Conservation (phyloP, 257 asterid genomes). For the Solanum appendiculatum region DNA sequence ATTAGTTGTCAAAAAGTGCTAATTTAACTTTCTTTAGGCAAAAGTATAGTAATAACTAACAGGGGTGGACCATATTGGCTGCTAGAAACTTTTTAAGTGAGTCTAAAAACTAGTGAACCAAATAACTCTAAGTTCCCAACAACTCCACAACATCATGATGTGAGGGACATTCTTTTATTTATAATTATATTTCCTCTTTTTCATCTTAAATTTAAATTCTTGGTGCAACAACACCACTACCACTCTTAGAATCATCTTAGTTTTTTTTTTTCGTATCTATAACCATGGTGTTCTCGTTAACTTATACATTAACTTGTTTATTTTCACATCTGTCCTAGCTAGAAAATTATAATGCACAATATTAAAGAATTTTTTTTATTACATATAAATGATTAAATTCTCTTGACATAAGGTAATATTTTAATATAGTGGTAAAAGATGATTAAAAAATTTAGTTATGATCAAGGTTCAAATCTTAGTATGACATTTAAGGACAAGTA, state of each 20-base stretch:
- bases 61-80: background rate
- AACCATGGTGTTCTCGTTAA: accelerated
- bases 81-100: background rate
- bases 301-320: background rate
- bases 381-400: background rate
- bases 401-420: background rate
- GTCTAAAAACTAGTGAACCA: background rate
- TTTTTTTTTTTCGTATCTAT: background rate
- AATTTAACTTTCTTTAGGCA: background rate
- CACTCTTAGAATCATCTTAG: background rate
- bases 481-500: background rate
- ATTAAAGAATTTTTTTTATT: background rate
- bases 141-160: slow-evolving; percentile 30
- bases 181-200: background rate
- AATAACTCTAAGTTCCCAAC: background rate
- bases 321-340: accelerated
- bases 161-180: slow-evolving; percentile 6
- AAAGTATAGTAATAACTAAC: background rate
- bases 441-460: background rate
- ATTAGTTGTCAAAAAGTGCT: background rate
- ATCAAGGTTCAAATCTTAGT: background rate
- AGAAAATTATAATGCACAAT: background rate
- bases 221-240: slow-evolving; percentile 16
- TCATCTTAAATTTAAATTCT: slow-evolving; percentile 1
- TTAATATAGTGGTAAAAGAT: background rate